Percentiles rank a stretch among this genome's conserved stretches.
Conservation (phyloP, 2,329 filamentous ascomycete genomes). For the Tolypocladium cylindrosporum region DNA sequence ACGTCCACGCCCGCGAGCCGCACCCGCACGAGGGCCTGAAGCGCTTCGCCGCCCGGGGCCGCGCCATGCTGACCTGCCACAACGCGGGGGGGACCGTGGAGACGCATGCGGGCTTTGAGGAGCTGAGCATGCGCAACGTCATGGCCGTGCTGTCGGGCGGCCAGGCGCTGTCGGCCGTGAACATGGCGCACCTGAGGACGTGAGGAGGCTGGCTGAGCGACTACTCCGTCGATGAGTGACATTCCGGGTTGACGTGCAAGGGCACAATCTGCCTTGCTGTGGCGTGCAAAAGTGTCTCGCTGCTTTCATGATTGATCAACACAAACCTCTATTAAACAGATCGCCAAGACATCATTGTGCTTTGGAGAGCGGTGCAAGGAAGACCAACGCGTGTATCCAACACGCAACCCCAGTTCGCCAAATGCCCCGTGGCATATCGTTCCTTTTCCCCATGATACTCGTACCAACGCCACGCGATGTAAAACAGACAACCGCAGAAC, state of each 20-base stretch:
- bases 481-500: background rate
- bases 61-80: constrained; percentile 54
- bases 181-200: constrained; percentile 38
- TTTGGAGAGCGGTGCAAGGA: background rate
- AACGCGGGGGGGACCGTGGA: constrained; percentile 59
- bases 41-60: constrained; percentile 25
- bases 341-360: background rate
- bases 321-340: background rate
- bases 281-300: background rate
- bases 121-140: constrained; percentile 57
- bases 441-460: background rate
- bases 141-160: constrained; percentile 44
- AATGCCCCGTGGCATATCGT: background rate
- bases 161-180: constrained; percentile 50
- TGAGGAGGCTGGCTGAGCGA: constrained; percentile 2
- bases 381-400: background rate
- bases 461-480: background rate
- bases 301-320: background rate
- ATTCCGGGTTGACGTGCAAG: background rate
- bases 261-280: background rate
- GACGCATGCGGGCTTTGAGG: constrained; percentile 57
- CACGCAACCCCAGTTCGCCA: background rate
- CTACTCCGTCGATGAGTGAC: background rate
- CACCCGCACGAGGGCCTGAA: constrained; percentile 35
- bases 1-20: constrained; percentile 56